Base-by-base conservation (phyloP, 169 alveolate species). In the Plasmodium fragile region DNA sequence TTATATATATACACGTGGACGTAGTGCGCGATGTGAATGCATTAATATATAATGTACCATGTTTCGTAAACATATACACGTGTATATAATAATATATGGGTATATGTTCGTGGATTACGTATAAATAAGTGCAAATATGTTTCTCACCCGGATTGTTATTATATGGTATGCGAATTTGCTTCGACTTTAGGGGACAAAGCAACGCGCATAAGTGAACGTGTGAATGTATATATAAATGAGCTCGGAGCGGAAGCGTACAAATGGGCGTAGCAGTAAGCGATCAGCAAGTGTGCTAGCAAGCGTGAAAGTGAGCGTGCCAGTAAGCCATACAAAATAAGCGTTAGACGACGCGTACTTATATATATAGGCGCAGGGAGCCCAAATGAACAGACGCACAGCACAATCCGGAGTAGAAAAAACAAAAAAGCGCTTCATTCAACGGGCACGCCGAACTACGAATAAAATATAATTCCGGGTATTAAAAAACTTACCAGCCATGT, bases 401-500 rank as follows among this genome's bases (percentile, higher is more conserved):
- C 36, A 65, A 65, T 65, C 18, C 75, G 13, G 75, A 65, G 16
- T 81, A 70, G 77, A 83, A 70, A 83, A 82, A 82, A 82, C 30
- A 53, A 83, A 70, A 83, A 82, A 82, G 65, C 30, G 41, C 52
- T 70, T 83, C 28, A 65, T 69, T 22, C 81, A 65, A 65, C 18
- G 65, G 28, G 75, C 43, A 81, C 70, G 90, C 55, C 75, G 90
- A 45, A 81, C 73, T 83, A 71, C 70, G 81, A 43, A 83, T 70
- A 83, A 83, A 49, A 49, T 49, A 80, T 59, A 69, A 82, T 69
- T 36, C 52, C 69, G 52, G 32, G 92, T 65, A 69, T 22, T 22
- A 65, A 22, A 82, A 82, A 18, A 25, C 73, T 79, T 45, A 45
- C 32, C 28, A 41, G 52, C 39, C 39, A 18, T 79, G 18, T 41